Evolutionary conservation across 208 protist species (phyloP).

Genomic region (Trypanosoma theileri): DNA sequence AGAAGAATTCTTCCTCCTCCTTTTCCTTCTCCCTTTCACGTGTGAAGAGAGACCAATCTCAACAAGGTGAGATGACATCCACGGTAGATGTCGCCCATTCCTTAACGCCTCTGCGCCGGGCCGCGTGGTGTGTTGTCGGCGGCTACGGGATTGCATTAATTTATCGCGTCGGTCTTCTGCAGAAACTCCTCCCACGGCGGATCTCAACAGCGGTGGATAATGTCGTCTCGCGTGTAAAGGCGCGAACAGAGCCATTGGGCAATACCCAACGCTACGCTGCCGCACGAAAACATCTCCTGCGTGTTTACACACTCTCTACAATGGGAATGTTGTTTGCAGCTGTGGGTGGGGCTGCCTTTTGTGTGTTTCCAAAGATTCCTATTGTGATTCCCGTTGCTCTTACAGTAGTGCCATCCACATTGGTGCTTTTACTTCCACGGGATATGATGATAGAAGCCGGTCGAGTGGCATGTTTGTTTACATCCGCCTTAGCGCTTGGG

Average conservation of each 20-base stretch:
- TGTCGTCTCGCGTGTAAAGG: slow-evolving; percentile 57
- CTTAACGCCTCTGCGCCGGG: slow-evolving; percentile 37
- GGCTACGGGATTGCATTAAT: slow-evolving; percentile 55
- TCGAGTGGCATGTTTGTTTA: slow-evolving; percentile 46
- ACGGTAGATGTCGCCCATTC: not conserved
- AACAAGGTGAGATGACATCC: too few relatives aligned
- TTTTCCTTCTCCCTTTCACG: too few relatives aligned
- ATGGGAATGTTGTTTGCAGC: slow-evolving; percentile 52
- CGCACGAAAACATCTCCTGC: slow-evolving; percentile 52
- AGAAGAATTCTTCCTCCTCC: too few relatives aligned
- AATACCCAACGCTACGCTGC: slow-evolving; percentile 43
- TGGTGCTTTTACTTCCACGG: slow-evolving; percentile 52
- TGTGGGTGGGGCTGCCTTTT: slow-evolving; percentile 51
- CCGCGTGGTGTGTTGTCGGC: slow-evolving; percentile 48
- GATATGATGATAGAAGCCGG: slow-evolving; percentile 35
- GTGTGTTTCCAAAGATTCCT: slow-evolving; percentile 44
- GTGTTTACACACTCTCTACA: slow-evolving; percentile 45
- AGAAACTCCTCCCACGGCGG: slow-evolving; percentile 32
- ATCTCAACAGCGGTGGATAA: slow-evolving; percentile 36
- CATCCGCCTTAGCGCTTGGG: slow-evolving; percentile 46
- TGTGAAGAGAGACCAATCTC: too few relatives aligned
- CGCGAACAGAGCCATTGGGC: slow-evolving; percentile 56
- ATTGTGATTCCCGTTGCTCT: slow-evolving; percentile 51
- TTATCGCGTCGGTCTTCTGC: slow-evolving; percentile 60
- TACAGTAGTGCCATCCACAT: slow-evolving; percentile 39